Evolutionary conservation across 257 asterid species (phyloP), one percentile per base, ranked within the genome.

Genomic region (Rhazya stricta): DNA sequence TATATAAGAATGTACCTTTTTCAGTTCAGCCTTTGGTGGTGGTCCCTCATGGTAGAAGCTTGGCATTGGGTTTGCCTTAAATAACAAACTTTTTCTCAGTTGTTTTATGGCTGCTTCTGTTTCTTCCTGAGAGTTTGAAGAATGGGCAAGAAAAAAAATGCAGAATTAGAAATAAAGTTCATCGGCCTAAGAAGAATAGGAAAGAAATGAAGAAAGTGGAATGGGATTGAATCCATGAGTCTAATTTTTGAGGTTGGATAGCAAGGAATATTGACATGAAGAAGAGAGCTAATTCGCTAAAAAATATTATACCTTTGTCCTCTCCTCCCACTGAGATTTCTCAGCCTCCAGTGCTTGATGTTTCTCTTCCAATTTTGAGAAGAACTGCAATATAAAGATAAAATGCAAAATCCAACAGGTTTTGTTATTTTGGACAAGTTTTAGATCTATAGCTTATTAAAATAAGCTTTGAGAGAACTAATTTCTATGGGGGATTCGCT

Each of bases 51-150:
- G 89, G 85, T 93, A 93, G 85, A 93, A 93, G 88, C 90, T 88
- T 66, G 98, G 98, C 98, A 93, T 88, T 18, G 98, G 98, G 83
- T 78, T 87, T 71, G 98, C 98, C 86, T 91, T 93, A 76, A 93
- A 93, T 61, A 62, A 43, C 88, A 93, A 83, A 83, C 86, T 87
- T 80, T 83, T 93, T 76, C 97, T 81, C 69, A 91, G 85, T 85
- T 89, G 97, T 85, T 86, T 91, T 72, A 93, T 85, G 78, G 96
- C 91, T 56, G 88, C 87, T 76, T 89, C 91, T 51, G 79, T 78
- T 79, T 91, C 94, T 86, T 93, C 96, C 98, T 93, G 82, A 74
- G 73, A 48, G 83, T 75, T 57, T 65, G 77, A 43, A 15, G 77
- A 71, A 78, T 30, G 23, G 61, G 21, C 6, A 4, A 66, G 37